These are phyloP conservation scores for Eimeria brunetti DNA, from an alignment of 169 alveolate species.

Conservation along the genomic window DNA sequence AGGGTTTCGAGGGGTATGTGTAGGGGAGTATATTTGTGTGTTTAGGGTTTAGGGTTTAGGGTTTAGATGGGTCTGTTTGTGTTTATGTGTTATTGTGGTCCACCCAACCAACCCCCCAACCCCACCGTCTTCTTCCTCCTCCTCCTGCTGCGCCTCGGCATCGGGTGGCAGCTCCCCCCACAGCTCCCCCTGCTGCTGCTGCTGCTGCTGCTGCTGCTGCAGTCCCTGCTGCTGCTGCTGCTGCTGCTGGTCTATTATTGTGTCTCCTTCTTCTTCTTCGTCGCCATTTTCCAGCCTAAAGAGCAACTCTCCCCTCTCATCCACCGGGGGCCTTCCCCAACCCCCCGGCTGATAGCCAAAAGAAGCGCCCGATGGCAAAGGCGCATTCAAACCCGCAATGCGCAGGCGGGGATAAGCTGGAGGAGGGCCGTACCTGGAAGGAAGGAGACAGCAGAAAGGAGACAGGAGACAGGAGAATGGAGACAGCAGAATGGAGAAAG, in stretches of 20 bases:
- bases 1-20: too few species aligned
- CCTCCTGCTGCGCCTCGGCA: slow-evolving; percentile 39
- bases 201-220: too few species aligned
- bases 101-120: too few species aligned
- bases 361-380: slow-evolving; percentile 92
- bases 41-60: slow-evolving; percentile 1
- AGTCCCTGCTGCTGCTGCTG: too few species aligned
- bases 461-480: too few species aligned
- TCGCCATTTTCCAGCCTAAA: not conserved
- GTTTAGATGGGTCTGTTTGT: not conserved
- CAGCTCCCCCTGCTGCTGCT: not conserved
- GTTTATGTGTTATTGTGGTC: too few species aligned
- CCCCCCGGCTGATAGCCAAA: slow-evolving; percentile 94
- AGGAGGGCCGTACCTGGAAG: slow-evolving; percentile 98
- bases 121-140: slow-evolving; percentile 61
- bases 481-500: too few species aligned
- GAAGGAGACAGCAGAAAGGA: too few species aligned
- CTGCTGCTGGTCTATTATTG: too few species aligned
- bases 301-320: slow-evolving; percentile 58
- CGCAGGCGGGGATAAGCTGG: slow-evolving; percentile 98
- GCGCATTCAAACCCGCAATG: slow-evolving; percentile 98
- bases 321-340: slow-evolving; percentile 92
- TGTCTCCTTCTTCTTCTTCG: not conserved
- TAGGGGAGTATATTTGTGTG: not conserved
- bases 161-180: slow-evolving; percentile 74